These are phyloP conservation scores for Daldinia concentrica DNA, from an alignment of 495 filamentous ascomycete species.

Conservation along the genomic window DNA sequence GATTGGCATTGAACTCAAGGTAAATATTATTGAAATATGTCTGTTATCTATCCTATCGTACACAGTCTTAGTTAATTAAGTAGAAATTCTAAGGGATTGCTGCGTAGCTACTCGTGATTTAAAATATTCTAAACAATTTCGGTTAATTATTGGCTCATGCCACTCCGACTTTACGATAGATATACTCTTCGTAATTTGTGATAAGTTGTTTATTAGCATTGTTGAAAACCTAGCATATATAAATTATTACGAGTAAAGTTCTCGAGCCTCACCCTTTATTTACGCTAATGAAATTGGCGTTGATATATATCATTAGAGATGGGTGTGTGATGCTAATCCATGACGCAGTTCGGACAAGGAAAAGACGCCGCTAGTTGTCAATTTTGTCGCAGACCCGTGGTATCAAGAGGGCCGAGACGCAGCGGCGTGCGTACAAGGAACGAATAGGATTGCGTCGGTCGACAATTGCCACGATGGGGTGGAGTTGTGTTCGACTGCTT, in stretches of 20 bases:
- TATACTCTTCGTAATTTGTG: neutral
- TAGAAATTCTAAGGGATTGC: neutral
- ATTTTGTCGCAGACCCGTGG: constrained; percentile 38
- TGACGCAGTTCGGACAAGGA: constrained; percentile 31
- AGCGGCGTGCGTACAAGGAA: constrained; percentile 17
- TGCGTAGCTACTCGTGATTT: neutral
- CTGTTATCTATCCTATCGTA: neutral
- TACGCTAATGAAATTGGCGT: constrained; percentile 34
- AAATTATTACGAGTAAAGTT: neutral
- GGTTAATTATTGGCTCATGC: neutral
- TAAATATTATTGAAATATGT: neutral
- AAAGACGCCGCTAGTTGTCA: constrained; percentile 22
- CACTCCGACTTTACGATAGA: neutral
- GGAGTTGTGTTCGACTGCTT: constrained; percentile 5
- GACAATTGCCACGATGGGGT: constrained; percentile 30
- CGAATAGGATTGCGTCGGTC: constrained; percentile 23
- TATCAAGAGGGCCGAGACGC: constrained; percentile 27
- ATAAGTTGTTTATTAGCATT: neutral
- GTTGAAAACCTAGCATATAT: neutral
- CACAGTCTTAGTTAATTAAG: neutral
- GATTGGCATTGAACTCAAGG: neutral
- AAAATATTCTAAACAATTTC: neutral
- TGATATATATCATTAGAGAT: constrained; percentile 24
- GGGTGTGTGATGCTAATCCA: constrained; percentile 29
- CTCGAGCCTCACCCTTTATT: neutral